Percentiles rank a stretch among this genome's conserved stretches.
phyloP scores from a whole-genome alignment of 352 stramenopile genomes.

The Globisporangium parvum region DNA sequence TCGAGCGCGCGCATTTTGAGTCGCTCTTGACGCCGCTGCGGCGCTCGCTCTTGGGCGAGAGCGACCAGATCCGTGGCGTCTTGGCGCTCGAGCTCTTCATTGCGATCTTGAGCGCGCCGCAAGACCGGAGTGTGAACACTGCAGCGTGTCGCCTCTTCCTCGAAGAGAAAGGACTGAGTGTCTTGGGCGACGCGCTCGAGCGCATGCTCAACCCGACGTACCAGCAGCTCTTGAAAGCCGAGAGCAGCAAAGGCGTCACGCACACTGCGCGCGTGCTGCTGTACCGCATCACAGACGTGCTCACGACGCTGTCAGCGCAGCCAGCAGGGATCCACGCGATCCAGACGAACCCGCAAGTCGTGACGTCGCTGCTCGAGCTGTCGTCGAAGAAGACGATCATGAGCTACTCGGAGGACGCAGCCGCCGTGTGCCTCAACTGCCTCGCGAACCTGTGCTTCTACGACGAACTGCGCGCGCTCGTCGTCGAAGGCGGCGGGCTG shows the following conservation, averaged over 20 bases:
- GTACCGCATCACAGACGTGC: constrained; percentile 61
- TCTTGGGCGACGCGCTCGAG: constrained; percentile 52
- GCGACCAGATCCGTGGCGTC: constrained; percentile 72
- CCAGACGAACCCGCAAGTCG: constrained; percentile 45
- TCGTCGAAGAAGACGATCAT: constrained; percentile 54
- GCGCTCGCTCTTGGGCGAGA: constrained; percentile 57
- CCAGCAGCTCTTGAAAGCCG: constrained; percentile 51
- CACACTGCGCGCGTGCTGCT: constrained; percentile 60
- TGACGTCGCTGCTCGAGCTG: constrained; percentile 56
- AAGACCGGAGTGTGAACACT: constrained; percentile 44
- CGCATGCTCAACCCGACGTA: constrained; percentile 67
- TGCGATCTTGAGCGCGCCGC: constrained; percentile 41
- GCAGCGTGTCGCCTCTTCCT: constrained; percentile 50
- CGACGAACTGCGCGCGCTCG: constrained; percentile 39
- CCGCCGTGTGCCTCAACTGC: constrained; percentile 51
- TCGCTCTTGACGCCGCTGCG: constrained; percentile 53
- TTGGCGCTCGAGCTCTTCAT: constrained; percentile 68
- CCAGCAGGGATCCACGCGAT: constrained; percentile 38
- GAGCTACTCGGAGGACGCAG: constrained; percentile 50
- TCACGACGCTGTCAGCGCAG: constrained; percentile 42
- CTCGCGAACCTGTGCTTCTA: constrained; percentile 58
- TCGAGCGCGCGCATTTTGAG: constrained; percentile 54
- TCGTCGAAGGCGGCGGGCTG: constrained; percentile 61
- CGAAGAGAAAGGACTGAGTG: constrained; percentile 38
- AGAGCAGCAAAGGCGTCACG: constrained; percentile 15